Evolutionary conservation across 139 green algal genomes (phyloP).

Genomic region (Tetraselmis chui): DNA sequence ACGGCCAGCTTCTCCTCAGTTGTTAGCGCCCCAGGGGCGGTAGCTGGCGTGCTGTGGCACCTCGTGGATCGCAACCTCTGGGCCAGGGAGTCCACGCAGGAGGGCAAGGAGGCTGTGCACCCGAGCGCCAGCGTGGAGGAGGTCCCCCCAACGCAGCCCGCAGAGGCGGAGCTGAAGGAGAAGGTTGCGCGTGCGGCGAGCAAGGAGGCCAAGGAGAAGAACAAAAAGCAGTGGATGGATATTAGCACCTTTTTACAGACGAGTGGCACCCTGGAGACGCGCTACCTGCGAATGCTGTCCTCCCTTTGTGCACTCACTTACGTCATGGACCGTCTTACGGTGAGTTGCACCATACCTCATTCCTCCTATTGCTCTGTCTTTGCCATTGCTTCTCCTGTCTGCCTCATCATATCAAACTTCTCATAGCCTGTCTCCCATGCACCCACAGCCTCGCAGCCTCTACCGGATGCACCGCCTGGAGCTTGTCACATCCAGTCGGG

Average conservation of each 20-base stretch:
- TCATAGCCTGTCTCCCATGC: slow-evolving; percentile 6
- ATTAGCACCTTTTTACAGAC: slow-evolving; percentile 42
- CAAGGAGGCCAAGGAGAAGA: neutral
- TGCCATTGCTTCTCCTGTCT: neutral
- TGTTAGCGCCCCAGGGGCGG: neutral
- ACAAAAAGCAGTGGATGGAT: slow-evolving; percentile 12
- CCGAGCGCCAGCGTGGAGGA: neutral
- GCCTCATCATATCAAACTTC: too few species aligned
- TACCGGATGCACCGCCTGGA: slow-evolving; percentile 39
- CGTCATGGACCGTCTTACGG: slow-evolving; percentile 23
- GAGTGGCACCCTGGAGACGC: slow-evolving; percentile 43
- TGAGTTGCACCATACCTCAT: slow-evolving; percentile 1
- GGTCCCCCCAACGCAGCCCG: too few species aligned
- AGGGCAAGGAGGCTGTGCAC: too few species aligned
- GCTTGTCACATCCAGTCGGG: slow-evolving; percentile 59
- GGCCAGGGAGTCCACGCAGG: neutral
- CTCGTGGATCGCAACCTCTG: neutral
- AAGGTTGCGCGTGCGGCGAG: neutral
- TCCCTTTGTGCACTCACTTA: slow-evolving; percentile 22
- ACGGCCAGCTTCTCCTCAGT: neutral
- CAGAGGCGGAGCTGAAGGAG: neutral
- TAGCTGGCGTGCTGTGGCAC: neutral
- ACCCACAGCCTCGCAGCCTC: slow-evolving; percentile 15
- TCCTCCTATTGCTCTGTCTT: too few species aligned
- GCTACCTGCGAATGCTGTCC: slow-evolving; percentile 51